A percentile compares a stretch with the other conserved stretches of the same genome.
Evolutionary conservation across 257 asterid species (phyloP).

Genomic region (Solanum paucissectum): DNA sequence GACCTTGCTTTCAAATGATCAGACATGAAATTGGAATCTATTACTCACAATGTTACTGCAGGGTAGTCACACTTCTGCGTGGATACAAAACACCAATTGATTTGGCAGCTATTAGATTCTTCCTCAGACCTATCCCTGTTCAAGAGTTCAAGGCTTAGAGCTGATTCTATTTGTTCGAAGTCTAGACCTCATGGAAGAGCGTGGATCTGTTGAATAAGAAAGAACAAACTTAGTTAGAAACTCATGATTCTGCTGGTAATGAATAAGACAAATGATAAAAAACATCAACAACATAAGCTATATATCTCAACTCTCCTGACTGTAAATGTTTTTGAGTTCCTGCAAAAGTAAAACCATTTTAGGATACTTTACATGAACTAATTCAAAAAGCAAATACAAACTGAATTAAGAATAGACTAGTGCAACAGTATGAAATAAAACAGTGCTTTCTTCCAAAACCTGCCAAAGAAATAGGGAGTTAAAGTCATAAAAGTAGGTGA

Average conservation of each 20-base stretch:
- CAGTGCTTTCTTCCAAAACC: conserved; percentile 22
- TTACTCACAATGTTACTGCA: background rate
- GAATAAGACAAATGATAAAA: background rate
- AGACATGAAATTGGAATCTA: background rate
- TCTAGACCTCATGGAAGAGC: background rate
- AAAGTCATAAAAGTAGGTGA: conserved; percentile 7
- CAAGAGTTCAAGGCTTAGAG: background rate
- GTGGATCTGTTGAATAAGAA: background rate
- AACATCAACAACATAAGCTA: conserved; percentile 16
- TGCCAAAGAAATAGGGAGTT: conserved; percentile 15
- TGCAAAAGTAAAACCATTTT: conserved; percentile 45
- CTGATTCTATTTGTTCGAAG: background rate
- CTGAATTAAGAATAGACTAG: background rate
- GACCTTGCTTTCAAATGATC: background rate
- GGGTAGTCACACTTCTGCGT: background rate
- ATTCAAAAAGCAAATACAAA: conserved; percentile 3
- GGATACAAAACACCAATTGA: background rate
- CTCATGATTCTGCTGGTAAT: background rate
- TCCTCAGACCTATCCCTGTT: background rate
- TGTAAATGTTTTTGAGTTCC: conserved; percentile 38
- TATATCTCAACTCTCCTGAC: conserved; percentile 33
- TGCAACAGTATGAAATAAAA: background rate
- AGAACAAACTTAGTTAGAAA: conserved; percentile 3
- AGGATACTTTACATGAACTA: conserved; percentile 12
- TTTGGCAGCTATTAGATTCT: background rate